phyloP scores from a whole-genome alignment of 2,329 filamentous ascomycete species.

The Fusarium heterosporum region DNA sequence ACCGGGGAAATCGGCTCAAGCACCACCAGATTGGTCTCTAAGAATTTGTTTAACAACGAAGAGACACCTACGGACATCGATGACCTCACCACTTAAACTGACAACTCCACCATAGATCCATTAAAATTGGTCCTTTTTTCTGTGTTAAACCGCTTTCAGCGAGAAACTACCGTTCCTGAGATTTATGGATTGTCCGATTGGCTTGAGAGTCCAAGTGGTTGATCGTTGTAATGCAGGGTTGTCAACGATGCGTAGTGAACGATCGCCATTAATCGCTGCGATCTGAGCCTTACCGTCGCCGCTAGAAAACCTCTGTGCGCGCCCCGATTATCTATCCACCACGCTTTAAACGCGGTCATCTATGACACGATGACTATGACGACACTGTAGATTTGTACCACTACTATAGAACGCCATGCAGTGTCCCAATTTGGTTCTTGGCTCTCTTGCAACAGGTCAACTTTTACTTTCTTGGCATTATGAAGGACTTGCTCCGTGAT shows the following conservation, averaged over 20 bases:
- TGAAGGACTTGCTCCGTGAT: slow-evolving; percentile 8
- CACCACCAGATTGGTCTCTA: too few species aligned
- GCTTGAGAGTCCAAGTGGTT: not conserved
- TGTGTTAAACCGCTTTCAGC: too few species aligned
- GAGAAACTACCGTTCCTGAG: not conserved
- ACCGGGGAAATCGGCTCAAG: too few species aligned
- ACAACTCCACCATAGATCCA: not conserved
- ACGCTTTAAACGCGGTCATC: not conserved
- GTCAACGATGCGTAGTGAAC: not conserved
- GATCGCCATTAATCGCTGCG: not conserved
- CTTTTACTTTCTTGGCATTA: not conserved
- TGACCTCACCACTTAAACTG: not conserved
- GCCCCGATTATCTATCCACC: not conserved
- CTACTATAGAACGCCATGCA: not conserved
- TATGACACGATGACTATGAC: slow-evolving; percentile 19
- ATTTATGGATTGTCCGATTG: not conserved
- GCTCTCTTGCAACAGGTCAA: not conserved
- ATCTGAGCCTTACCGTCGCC: not conserved
- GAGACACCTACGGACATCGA: not conserved
- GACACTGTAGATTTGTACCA: not conserved
- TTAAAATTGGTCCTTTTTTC: too few species aligned
- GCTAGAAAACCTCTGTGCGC: not conserved
- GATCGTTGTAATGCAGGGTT: not conserved
- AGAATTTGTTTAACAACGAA: too few species aligned
- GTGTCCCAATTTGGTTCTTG: not conserved